These are phyloP conservation scores for Diophrys appendiculata DNA, from an alignment of 73 alveolate genomes.

Conservation along the genomic window DNA sequence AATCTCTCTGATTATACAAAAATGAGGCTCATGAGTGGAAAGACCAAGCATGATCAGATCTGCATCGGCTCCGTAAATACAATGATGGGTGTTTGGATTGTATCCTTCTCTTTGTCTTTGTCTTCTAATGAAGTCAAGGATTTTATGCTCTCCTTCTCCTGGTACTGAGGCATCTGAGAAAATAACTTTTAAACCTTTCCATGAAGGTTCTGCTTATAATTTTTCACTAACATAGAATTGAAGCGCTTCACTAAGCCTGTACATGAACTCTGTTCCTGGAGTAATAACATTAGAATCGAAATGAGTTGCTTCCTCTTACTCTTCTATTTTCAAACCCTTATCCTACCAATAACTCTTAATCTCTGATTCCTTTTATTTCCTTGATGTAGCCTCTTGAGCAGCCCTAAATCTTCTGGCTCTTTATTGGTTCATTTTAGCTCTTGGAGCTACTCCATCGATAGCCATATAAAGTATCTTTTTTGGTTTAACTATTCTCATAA, in stretches of 20 bases:
- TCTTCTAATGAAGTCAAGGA: constrained; percentile 93
- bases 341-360: background rate
- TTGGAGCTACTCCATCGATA: constrained; percentile 98
- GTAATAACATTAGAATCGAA: constrained; percentile 94
- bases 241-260: constrained; percentile 54
- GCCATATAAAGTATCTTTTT: constrained; percentile 82
- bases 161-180: constrained; percentile 96
- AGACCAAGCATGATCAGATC: constrained; percentile 99
- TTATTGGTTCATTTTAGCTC: constrained; percentile 99
- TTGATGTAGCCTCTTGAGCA: constrained; percentile 72
- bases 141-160: constrained; percentile 99
- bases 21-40: constrained; percentile 99
- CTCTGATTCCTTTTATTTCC: constrained; percentile 52
- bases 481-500: constrained; percentile 91
- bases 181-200: constrained; percentile 79
- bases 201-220: constrained; percentile 76
- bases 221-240: constrained; percentile 78
- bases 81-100: constrained; percentile 96
- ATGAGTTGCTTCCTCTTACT: constrained; percentile 16
- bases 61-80: constrained; percentile 99
- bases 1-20: constrained; percentile 96
- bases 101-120: constrained; percentile 83
- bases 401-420: constrained; percentile 94
- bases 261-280: constrained; percentile 95
- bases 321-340: background rate